Evolutionary conservation across 306 rosid genomes (phyloP).

Genomic region (Luffa acutangula): DNA sequence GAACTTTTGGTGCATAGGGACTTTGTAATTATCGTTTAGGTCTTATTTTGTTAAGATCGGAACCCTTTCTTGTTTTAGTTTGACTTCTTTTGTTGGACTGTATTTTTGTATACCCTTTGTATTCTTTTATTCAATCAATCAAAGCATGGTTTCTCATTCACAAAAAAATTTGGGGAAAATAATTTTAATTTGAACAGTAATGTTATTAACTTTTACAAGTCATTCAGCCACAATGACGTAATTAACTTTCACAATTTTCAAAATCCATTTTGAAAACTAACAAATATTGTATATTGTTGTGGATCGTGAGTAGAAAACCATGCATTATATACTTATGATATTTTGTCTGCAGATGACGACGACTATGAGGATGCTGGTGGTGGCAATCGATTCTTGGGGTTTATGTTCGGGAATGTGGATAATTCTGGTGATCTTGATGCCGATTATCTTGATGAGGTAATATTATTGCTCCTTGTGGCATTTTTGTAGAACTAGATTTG

Average conservation of each 20-base stretch:
- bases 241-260: background rate
- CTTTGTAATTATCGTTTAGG: background rate
- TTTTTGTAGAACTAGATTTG: slow-evolving; percentile 12
- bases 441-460: slow-evolving; percentile 94
- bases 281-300: background rate
- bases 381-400: slow-evolving; percentile 69
- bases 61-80: background rate
- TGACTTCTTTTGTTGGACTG: background rate
- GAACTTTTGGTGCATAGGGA: background rate
- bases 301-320: background rate
- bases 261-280: background rate
- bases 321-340: background rate
- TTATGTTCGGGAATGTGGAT: slow-evolving; percentile 95
- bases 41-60: background rate
- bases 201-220: background rate
- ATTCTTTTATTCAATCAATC: no score
- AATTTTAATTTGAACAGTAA: background rate
- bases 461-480: slow-evolving; percentile 5
- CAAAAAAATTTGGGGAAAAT: no score
- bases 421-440: slow-evolving; percentile 91
- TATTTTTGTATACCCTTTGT: background rate
- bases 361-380: slow-evolving; percentile 69
- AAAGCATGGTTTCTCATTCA: background rate
- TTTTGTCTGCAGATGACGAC: slow-evolving; percentile 50
- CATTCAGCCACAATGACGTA: background rate